Evolutionary conservation across 345 rosid genomes (phyloP), one percentile per base, ranked within the genome.

Genomic region (Triadica sebifera): DNA sequence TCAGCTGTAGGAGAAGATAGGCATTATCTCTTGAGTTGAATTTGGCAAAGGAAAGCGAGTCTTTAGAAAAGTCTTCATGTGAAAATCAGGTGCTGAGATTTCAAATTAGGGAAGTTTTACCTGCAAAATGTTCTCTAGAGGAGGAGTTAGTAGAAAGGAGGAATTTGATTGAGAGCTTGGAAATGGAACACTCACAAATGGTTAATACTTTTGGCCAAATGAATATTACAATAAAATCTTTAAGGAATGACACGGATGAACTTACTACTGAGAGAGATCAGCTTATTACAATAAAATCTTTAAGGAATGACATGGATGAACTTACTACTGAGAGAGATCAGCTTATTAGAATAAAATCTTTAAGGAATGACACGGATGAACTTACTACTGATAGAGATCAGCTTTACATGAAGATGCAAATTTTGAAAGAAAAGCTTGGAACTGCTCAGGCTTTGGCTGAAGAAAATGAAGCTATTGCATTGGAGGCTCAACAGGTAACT

Each of bases 401-500:
- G 71, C 86, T 92, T 67, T 59, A 83, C 34, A 53, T 73, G 66
- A 89, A 91, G 82, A 78, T 87, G 61, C 84, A 84, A 75, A 77
- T 75, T 81, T 69, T 91, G 87, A 87, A 83, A 84, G 89, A 88
- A 78, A 81, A 85, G 46, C 84, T 88, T 45, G 84, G 85, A 74
- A 87, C 77, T 72, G 76, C 88, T 73, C 71, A 83, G 75, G 84
- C 80, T 75, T 81, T 72, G 74, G 94, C 90, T 47, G 87, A 75
- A 82, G 86, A 87, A 70, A 85, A 58, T 56, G 98, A 91, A 87
- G 87, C 84, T 75, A 82, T 84, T 82, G 89, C 93, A 69, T 29
- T 69, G 65, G 94, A 89, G 81, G 92, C 96, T 67, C 90, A 85
- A 77, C 87, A 85, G 93, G 98, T 93, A 84, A 72, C 25, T 52